These are phyloP conservation scores for Phialocephala sp. DNA, from an alignment of 2,329 filamentous ascomycete species.

Conservation along the genomic window DNA sequence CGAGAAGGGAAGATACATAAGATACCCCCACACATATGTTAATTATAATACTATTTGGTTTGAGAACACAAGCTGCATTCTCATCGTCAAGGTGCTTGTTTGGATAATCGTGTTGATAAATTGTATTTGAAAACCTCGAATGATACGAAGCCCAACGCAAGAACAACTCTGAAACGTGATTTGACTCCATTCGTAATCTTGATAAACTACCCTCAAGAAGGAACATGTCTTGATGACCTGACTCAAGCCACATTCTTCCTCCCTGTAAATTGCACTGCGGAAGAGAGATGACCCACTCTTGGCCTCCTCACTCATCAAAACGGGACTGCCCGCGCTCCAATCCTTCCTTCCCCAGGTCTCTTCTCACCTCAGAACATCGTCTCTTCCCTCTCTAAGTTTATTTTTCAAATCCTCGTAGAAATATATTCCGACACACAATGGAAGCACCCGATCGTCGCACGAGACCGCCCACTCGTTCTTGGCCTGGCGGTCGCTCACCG, in stretches of 20 bases:
- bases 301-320: neutral
- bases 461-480: neutral
- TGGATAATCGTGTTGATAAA: neutral
- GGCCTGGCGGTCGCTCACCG: conserved; percentile 1
- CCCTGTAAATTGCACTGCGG: neutral
- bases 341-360: neutral
- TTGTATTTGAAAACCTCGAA: too few relatives aligned
- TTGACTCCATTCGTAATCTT: neutral
- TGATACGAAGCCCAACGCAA: too few relatives aligned
- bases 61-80: neutral
- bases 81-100: too few relatives aligned
- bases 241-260: neutral
- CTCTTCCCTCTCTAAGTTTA: neutral
- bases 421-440: neutral
- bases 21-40: conserved; percentile 1
- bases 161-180: neutral
- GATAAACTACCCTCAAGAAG: neutral
- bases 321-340: conserved; percentile 1
- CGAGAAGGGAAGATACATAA: conserved; percentile 7
- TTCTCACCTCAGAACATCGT: neutral
- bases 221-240: neutral
- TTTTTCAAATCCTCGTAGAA: neutral
- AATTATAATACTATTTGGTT: conserved; percentile 1
- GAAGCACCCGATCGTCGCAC: neutral
- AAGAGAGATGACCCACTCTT: conserved; percentile 7